These are phyloP conservation scores for Sporopachydermia lactativora DNA, from an alignment of 805 yeast species.

Conservation along the genomic window DNA sequence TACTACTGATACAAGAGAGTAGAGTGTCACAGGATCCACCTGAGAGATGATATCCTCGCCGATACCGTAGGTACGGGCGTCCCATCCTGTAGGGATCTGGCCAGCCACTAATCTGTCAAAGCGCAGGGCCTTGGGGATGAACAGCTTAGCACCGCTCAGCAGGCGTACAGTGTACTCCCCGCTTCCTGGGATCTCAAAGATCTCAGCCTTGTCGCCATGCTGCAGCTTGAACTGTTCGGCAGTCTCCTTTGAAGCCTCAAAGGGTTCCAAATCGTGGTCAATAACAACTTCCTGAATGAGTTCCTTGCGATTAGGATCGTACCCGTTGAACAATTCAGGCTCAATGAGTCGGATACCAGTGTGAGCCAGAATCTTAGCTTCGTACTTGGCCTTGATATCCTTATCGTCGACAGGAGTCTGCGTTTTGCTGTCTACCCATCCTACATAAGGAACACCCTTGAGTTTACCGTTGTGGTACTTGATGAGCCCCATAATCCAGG, in stretches of 20 bases:
- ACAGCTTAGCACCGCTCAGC: constrained; percentile 84
- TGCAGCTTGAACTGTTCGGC: constrained; percentile 89
- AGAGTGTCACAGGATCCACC: constrained; percentile 93
- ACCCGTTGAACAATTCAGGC: constrained; percentile 88
- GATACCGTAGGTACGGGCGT: constrained; percentile 89
- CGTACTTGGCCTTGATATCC: constrained; percentile 87
- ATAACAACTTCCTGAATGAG: constrained; percentile 91
- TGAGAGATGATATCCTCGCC: constrained; percentile 84
- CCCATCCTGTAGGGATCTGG: constrained; percentile 98
- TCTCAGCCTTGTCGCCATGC: constrained; percentile 90
- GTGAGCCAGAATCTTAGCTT: constrained; percentile 76
- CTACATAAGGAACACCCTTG: constrained; percentile 77
- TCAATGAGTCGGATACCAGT: constrained; percentile 95
- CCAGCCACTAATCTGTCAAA: constrained; percentile 54
- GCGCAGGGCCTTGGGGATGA: constrained; percentile 77
- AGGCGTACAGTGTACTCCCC: constrained; percentile 88
- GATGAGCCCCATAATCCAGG: constrained; percentile 98
- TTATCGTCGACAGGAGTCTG: constrained; percentile 87
- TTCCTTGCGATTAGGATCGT: constrained; percentile 88
- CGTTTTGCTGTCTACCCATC: constrained; percentile 96
- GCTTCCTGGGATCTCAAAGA: constrained; percentile 73
- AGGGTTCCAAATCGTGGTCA: constrained; percentile 93
- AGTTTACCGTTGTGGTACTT: constrained; percentile 86
- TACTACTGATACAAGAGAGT: constrained; percentile 82
- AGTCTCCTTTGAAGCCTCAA: constrained; percentile 88